Percentiles rank a stretch among this genome's conserved stretches.
phyloP scores from a whole-genome alignment of 139 green algal genomes.

The Haematococcus sp. region DNA sequence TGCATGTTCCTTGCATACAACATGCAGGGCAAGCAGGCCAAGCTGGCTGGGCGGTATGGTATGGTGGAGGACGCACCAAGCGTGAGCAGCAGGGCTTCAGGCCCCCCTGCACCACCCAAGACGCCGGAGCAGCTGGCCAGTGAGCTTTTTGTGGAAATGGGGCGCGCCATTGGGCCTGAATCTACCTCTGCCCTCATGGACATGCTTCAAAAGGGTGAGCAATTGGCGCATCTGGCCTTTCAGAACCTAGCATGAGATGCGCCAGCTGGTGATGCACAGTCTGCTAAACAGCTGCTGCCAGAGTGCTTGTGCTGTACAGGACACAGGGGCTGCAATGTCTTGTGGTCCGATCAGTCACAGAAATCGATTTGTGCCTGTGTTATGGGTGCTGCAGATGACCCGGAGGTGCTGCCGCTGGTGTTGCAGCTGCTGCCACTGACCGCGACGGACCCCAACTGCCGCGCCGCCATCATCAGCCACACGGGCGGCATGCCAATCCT shows the following conservation, averaged over 20 bases:
- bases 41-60: not conserved
- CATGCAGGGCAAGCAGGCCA: slow-evolving; percentile 3
- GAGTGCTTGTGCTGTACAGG: too few species aligned
- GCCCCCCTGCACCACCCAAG: not conserved
- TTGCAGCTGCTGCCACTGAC: slow-evolving; percentile 14
- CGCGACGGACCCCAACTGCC: slow-evolving; percentile 11
- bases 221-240: not conserved
- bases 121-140: not conserved
- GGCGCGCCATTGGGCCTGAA: slow-evolving; percentile 6
- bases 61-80: not conserved
- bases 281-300: not conserved
- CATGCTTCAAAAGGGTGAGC: slow-evolving; percentile 10
- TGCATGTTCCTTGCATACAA: too few species aligned
- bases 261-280: not conserved
- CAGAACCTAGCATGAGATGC: not conserved
- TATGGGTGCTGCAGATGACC: not conserved
- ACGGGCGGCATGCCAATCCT: slow-evolving; percentile 12
- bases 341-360: not conserved
- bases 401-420: not conserved
- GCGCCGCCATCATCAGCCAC: slow-evolving; percentile 13
- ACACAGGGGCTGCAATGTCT: not conserved
- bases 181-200: slow-evolving; percentile 19
- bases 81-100: not conserved
- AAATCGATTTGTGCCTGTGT: not conserved
- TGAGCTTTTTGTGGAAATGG: slow-evolving; percentile 21